These are phyloP conservation scores for Cenchrus fungigraminus DNA, from an alignment of 176 grass and related monocot species.

Conservation along the genomic window DNA sequence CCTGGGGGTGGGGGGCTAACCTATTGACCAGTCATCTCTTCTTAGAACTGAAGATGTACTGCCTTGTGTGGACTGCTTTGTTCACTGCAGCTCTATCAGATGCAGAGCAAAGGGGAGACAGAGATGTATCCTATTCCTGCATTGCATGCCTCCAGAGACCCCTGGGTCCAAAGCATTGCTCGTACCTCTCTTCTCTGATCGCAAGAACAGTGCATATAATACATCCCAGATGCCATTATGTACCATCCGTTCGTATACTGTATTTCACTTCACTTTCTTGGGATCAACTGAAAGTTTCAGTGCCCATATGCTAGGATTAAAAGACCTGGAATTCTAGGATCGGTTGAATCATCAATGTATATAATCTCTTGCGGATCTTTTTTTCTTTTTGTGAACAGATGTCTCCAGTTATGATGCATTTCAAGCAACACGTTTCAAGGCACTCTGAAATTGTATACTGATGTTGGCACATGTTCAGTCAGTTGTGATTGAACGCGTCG, in stretches of 20 bases:
- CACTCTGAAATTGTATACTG: background rate
- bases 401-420: background rate
- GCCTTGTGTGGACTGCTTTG: slow-evolving; percentile 38
- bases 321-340: background rate
- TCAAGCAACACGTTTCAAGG: background rate
- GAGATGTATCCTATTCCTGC: slow-evolving; percentile 37
- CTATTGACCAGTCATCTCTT: slow-evolving; percentile 46
- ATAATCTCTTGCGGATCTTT: background rate
- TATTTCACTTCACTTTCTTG: background rate
- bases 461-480: background rate
- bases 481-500: background rate
- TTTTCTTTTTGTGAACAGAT: background rate
- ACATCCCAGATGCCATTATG: background rate
- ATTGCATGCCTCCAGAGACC: slow-evolving; percentile 16
- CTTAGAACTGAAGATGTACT: slow-evolving; percentile 32
- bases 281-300: background rate
- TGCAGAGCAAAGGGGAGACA: slow-evolving; percentile 51
- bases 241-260: background rate
- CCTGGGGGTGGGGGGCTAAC: background rate
- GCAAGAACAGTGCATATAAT: background rate
- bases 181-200: slow-evolving; percentile 28
- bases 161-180: slow-evolving; percentile 31
- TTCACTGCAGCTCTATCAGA: slow-evolving; percentile 25
- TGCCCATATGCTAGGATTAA: background rate
- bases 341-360: background rate